These are phyloP conservation scores for Hylodesmum podocarpum DNA, from an alignment of 306 rosid genomes.

Conservation along the genomic window DNA sequence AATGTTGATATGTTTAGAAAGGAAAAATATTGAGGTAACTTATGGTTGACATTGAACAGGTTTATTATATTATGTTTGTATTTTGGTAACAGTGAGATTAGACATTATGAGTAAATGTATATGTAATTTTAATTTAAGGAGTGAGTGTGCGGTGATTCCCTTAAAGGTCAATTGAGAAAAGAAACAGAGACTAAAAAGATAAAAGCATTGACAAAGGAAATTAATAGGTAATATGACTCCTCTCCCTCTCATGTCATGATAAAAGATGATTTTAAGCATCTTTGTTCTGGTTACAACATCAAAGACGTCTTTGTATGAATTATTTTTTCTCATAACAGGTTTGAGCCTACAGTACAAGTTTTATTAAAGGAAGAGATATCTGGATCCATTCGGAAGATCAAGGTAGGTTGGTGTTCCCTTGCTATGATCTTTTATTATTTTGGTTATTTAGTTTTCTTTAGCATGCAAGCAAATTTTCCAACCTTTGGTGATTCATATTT, in stretches of 20 bases:
- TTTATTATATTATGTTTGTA: too few species aligned
- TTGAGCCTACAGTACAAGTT: constrained; percentile 89
- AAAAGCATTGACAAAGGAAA: constrained; percentile 63
- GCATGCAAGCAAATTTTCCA: constrained; percentile 16
- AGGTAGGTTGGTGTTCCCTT: constrained; percentile 44
- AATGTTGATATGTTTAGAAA: too few species aligned
- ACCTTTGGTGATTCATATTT: constrained; percentile 11
- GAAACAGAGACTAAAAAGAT: constrained; percentile 59
- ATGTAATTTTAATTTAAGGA: too few species aligned
- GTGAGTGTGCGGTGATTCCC: too few species aligned
- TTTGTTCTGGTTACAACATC: constrained; percentile 47
- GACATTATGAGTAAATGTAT: too few species aligned
- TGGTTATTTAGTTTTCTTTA: constrained; percentile 4
- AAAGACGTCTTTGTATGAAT: constrained; percentile 47
- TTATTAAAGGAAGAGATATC: constrained; percentile 77
- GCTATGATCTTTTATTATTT: not conserved
- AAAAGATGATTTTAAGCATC: not conserved
- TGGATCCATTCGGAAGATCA: constrained; percentile 87
- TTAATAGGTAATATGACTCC: constrained; percentile 61
- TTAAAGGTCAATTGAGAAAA: constrained; percentile 62
- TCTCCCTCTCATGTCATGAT: not conserved
- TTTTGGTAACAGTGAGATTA: too few species aligned
- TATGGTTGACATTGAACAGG: too few species aligned
- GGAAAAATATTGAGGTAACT: too few species aligned
- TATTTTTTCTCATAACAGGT: constrained; percentile 51